Conservation (phyloP, 768 basidiomycete genomes). For the Tremella yokohamensis region DNA sequence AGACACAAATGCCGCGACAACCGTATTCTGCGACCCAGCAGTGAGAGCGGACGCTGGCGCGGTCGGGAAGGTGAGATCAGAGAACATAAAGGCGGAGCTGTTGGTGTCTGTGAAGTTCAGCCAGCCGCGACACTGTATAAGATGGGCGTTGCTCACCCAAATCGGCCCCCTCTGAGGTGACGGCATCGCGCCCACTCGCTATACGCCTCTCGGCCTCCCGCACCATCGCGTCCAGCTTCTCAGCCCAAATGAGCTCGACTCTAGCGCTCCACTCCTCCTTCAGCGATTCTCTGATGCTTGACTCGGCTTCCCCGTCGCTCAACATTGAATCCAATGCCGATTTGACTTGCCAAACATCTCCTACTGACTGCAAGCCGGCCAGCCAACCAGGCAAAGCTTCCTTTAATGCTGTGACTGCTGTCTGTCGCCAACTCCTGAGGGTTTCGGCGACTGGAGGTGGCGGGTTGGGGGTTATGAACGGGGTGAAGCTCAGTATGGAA, state of each 20-base stretch:
- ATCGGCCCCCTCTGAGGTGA: slow-evolving; percentile 10
- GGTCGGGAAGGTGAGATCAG: slow-evolving; percentile 33
- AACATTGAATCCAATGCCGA: slow-evolving; percentile 8
- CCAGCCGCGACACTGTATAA: background rate
- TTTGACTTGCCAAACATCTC: slow-evolving; percentile 35
- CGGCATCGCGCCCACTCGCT: slow-evolving; percentile 5
- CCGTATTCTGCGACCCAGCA: slow-evolving; percentile 11
- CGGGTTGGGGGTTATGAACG: slow-evolving; percentile 70
- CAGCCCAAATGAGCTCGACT: slow-evolving; percentile 29
- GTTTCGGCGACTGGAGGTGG: slow-evolving; percentile 22
- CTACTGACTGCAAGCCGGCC: slow-evolving; percentile 16
- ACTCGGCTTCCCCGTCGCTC: slow-evolving; percentile 17
- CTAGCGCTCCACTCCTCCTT: slow-evolving; percentile 32
- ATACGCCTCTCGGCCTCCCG: slow-evolving; percentile 12
- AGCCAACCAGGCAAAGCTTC: slow-evolving; percentile 34
- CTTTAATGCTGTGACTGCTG: slow-evolving; percentile 17
- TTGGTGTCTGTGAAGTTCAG: slow-evolving; percentile 1
- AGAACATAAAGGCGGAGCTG: slow-evolving; percentile 29
- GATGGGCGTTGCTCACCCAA: slow-evolving; percentile 11
- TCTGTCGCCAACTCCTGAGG: slow-evolving; percentile 24
- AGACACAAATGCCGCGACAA: slow-evolving; percentile 27
- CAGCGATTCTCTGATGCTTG: slow-evolving; percentile 19
- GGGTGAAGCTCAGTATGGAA: slow-evolving; percentile 71
- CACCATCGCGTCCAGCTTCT: slow-evolving; percentile 23
- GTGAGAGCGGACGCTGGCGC: slow-evolving; percentile 22